These are phyloP conservation scores for Mycena olivaceomarginata DNA, from an alignment of 768 basidiomycete species.

Conservation along the genomic window DNA sequence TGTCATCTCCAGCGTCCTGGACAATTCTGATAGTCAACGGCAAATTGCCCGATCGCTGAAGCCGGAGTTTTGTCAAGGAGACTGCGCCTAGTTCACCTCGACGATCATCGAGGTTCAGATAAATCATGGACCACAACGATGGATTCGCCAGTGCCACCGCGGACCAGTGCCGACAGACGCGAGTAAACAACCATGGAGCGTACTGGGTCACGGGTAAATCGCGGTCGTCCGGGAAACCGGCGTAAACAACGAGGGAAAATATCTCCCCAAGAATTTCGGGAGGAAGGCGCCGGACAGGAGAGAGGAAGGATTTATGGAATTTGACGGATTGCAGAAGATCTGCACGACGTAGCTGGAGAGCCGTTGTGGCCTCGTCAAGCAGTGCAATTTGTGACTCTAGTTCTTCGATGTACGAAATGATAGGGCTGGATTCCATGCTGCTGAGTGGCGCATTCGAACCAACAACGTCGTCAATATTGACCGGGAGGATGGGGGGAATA, in stretches of 20 bases:
- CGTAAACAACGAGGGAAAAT: background rate
- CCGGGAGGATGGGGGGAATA: background rate
- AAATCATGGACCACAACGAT: conserved; percentile 26
- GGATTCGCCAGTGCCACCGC: conserved; percentile 20
- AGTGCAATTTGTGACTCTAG: background rate
- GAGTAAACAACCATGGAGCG: conserved; percentile 31
- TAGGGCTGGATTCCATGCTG: background rate
- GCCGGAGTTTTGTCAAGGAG: background rate
- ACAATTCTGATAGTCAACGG: conserved; percentile 22
- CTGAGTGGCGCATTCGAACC: background rate
- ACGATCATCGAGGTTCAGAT: conserved; percentile 4
- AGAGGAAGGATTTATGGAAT: background rate
- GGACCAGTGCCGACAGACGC: conserved; percentile 20
- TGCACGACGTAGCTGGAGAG: background rate
- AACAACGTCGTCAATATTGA: background rate
- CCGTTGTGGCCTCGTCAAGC: background rate
- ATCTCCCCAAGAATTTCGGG: conserved; percentile 5
- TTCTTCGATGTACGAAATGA: conserved; percentile 3
- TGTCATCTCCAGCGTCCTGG: background rate
- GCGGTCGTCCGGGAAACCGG: background rate
- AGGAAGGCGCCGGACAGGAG: conserved; percentile 11
- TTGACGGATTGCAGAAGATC: background rate
- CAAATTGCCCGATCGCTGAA: background rate
- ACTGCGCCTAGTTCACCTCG: conserved; percentile 11
- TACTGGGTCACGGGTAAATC: background rate